A percentile compares a stretch with the other conserved stretches of the same genome.
Conservation (phyloP, 352 stramenopile genomes). For the Phytophthora pini region DNA sequence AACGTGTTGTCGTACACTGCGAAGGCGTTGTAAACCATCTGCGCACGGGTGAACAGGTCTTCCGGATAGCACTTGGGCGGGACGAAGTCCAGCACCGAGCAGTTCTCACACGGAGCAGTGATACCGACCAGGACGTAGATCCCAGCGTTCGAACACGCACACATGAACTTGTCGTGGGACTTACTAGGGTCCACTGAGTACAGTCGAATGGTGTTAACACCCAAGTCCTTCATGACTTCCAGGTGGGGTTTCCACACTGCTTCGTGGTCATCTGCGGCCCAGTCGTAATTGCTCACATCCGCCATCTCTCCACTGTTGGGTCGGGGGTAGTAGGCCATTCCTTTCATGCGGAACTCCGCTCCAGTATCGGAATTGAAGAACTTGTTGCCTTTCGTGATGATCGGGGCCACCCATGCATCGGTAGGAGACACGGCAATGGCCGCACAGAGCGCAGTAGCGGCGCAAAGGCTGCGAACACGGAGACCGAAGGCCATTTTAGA, state of each 20-base stretch:
- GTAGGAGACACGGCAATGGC: conserved; percentile 18
- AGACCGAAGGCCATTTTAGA: conserved; percentile 28
- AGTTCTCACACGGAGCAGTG: conserved; percentile 64
- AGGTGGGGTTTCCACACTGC: conserved; percentile 65
- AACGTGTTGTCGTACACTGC: conserved; percentile 80
- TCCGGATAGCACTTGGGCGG: conserved; percentile 65
- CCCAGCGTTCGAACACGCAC: conserved; percentile 56
- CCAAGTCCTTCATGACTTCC: conserved; percentile 57
- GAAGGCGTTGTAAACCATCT: conserved; percentile 78
- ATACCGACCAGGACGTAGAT: conserved; percentile 84
- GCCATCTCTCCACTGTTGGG: conserved; percentile 70
- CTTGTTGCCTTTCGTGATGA: conserved; percentile 82
- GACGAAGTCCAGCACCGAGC: conserved; percentile 54
- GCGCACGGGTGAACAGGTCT: conserved; percentile 56
- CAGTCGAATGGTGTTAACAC: conserved; percentile 74
- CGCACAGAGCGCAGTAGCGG: conserved; percentile 20
- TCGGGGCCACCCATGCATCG: conserved; percentile 53
- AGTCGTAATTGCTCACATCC: conserved; percentile 67
- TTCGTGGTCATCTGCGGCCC: conserved; percentile 63
- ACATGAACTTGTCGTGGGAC: conserved; percentile 86
- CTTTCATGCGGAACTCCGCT: conserved; percentile 73
- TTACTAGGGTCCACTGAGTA: conserved; percentile 71
- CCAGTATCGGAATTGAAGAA: conserved; percentile 80
- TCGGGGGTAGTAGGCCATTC: conserved; percentile 77
- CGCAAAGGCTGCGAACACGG: conserved; percentile 27